Base-by-base conservation (phyloP, 768 basidiomycete species). In the Lactifluus echinatus region DNA sequence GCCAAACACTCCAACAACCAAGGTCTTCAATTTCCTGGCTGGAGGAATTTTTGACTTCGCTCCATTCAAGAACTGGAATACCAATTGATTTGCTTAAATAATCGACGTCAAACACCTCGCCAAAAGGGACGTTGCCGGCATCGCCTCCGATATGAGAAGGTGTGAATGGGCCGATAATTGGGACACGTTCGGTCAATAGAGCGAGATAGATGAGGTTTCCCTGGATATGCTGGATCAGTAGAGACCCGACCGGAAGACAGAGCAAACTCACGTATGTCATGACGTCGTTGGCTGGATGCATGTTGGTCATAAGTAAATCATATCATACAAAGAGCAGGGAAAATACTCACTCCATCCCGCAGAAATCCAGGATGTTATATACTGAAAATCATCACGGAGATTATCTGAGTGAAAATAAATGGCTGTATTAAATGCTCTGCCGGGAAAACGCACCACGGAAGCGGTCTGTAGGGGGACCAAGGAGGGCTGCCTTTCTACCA, bases 341-440 rank as follows among this genome's bases (percentile, higher is more conserved):
- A 6, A n/a, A 26, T 19, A 66, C 71, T 51, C 28, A 72, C 71
- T 87, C 86, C 86, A 89, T 39, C 87, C 87, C n/a, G 85, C 84
- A 36, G 82, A 81, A 39, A 82, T 73, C 84, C 84, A 89, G 14
- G 84, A 84, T 1, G 85, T 83, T 57, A 89, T 79, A 61, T 87
- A 89, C 60, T 82, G 75, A 4, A 72, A 71, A 55, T 85, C 79
- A 19, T 77, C 69, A 15, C 75, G 77, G 34, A 89, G 70, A 62
- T 87, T 87, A 61, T 86, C 86, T 84, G 7, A 24, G 29, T 33
- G 12, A 29, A 34, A 28, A 19, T 44, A 21, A 15, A 50, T 2
- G 29, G n/a, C n/a, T n/a, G n/a, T n/a, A n/a, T n/a, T n/a, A n/a
- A n/a, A 19, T 21, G 10, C 26, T n/a, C 11, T 8, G 8, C 4